Evolutionary conservation across 805 yeast species (phyloP).

Genomic region (Suhomyces faveliae): DNA sequence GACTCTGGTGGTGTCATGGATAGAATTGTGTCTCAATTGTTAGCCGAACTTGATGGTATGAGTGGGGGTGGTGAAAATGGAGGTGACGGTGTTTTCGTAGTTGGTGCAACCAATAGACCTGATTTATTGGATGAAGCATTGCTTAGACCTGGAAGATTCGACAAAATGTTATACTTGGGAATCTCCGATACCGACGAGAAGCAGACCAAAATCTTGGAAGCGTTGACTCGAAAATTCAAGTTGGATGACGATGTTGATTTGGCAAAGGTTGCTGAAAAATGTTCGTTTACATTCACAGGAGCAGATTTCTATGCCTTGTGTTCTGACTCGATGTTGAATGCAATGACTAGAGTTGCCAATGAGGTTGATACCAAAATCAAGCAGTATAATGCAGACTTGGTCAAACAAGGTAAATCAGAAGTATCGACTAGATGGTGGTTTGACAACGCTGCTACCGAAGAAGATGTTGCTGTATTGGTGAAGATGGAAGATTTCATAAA

Average conservation of each 20-base stretch:
- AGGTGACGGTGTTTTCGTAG: slow-evolving; percentile 87
- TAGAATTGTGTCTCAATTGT: slow-evolving; percentile 89
- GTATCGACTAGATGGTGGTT: slow-evolving; percentile 87
- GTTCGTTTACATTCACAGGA: slow-evolving; percentile 93
- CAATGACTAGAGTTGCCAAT: slow-evolving; percentile 87
- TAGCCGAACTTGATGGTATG: slow-evolving; percentile 97
- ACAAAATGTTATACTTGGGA: slow-evolving; percentile 90
- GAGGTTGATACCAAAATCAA: slow-evolving; percentile 67
- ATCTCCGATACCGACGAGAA: slow-evolving; percentile 88
- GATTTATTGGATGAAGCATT: slow-evolving; percentile 93
- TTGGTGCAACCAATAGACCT: slow-evolving; percentile 98
- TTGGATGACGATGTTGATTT: slow-evolving; percentile 62
- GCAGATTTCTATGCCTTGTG: slow-evolving; percentile 97
- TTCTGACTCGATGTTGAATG: slow-evolving; percentile 93
- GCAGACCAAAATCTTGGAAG: slow-evolving; percentile 81
- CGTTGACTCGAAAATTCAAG: slow-evolving; percentile 80
- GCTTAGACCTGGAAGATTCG: slow-evolving; percentile 91
- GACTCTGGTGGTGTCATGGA: slow-evolving; percentile 99
- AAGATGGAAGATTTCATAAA: slow-evolving; percentile 70
- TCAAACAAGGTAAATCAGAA: slow-evolving; percentile 32
- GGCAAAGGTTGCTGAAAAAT: slow-evolving; percentile 55
- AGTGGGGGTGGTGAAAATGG: slow-evolving; percentile 58
- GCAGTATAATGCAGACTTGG: slow-evolving; percentile 42
- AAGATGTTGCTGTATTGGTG: slow-evolving; percentile 70
- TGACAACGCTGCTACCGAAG: slow-evolving; percentile 67